Evolutionary conservation across 2,329 filamentous ascomycete species (phyloP), one percentile per base, ranked within the genome.

Genomic region (Cordyceps pruinosa): DNA sequence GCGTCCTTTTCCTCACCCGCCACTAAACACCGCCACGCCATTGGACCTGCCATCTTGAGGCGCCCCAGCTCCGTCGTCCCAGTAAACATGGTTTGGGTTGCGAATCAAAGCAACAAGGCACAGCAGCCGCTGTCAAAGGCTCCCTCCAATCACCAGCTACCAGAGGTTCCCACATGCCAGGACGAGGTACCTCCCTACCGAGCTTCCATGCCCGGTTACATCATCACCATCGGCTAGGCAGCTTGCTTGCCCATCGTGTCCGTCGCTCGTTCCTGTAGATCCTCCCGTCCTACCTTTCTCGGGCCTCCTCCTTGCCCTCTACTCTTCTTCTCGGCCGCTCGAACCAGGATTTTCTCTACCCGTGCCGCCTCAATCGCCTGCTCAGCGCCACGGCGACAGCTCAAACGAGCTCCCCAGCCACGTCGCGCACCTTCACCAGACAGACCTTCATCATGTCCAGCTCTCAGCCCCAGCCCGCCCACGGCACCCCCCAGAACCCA

Each of bases 401-500:
- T 35, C 26, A 47, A 32, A 10, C n/a, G 17, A 47, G 28, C 45
- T 25, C 9, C 39, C 6, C 30, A 6, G 6, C 30, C 30, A 32
- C 6, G 30, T 12, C 12, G 6, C 30, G 6, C 12, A 6, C 12
- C 19, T 42, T 23, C 39, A 13, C 12, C 19, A 42, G 19, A 19
- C n/a, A 19, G 7, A 19, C 21, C 12, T n/a, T 52, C 26, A 42
- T 23, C 37, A 52, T 52, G 49, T 8, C 49, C 12, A 10, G 15
- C n/a, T 15, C 28, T 10, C 37, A 44, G n/a, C 13, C 49, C 7
- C 35, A 52, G 28, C 10, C 26, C 17, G 30, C 45, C 9, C 53
- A 56, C 28, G 53, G 53, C 45, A 56, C 53, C 1, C 56, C 56
- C 23, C 48, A 58, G 58, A 83, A 85, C 64, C 80, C 79, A 3